Evolutionary conservation across 2,329 filamentous ascomycete genomes (phyloP).

Genomic region (Aspergillus quadrilineatus): DNA sequence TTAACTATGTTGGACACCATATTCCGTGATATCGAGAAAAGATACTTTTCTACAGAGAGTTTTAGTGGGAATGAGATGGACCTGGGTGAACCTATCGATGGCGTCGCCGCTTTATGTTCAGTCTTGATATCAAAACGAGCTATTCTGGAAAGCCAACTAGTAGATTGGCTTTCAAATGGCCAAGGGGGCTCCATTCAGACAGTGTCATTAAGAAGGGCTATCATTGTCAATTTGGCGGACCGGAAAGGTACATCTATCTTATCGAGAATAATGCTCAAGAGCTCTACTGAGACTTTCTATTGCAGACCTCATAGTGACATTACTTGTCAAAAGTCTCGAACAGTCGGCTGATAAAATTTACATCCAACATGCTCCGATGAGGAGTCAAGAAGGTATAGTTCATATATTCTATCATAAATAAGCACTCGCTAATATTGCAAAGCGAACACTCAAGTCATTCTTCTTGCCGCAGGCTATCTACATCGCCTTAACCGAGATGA

Average conservation of each 20-base stretch:
- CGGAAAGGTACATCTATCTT: constrained; percentile 44
- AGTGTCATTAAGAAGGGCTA: constrained; percentile 65
- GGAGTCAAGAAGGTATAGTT: constrained; percentile 77
- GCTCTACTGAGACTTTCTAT: neutral
- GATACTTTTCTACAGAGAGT: constrained; percentile 33
- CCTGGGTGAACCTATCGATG: constrained; percentile 48
- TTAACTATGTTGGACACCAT: constrained; percentile 46
- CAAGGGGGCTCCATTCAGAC: constrained; percentile 66
- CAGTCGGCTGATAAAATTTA: constrained; percentile 85
- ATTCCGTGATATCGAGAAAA: constrained; percentile 46
- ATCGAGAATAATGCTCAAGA: too few relatives aligned
- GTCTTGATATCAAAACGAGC: constrained; percentile 51
- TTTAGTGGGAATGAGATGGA: constrained; percentile 14
- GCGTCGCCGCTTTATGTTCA: constrained; percentile 59
- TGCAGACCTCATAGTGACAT: constrained; percentile 45
- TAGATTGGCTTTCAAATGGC: constrained; percentile 64
- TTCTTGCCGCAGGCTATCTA: constrained; percentile 75
- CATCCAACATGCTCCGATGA: constrained; percentile 77
- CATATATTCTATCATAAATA: too few relatives aligned
- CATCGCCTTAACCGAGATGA: constrained; percentile 65
- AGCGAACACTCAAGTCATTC: constrained; percentile 77
- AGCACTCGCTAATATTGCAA: constrained; percentile 23
- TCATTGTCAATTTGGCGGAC: constrained; percentile 58
- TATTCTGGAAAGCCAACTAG: constrained; percentile 54
- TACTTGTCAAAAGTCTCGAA: constrained; percentile 65